Conservation (phyloP, 306 rosid genomes). For the Trichosanthes truncata region DNA sequence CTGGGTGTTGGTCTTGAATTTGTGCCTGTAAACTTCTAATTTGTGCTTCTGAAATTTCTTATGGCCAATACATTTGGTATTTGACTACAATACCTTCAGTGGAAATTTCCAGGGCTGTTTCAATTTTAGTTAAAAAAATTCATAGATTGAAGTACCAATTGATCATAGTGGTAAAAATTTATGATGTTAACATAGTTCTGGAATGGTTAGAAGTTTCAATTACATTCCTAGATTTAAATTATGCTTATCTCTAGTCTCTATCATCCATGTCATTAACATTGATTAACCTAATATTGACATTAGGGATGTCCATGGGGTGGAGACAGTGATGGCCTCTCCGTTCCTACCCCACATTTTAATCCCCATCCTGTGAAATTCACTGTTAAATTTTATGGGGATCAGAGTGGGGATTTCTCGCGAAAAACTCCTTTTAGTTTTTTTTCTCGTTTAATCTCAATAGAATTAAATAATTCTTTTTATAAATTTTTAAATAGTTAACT, state of each 20-base stretch:
- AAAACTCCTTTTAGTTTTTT: too few relatives aligned
- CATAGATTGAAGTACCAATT: too few relatives aligned
- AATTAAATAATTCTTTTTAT: too few relatives aligned
- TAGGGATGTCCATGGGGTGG: too few relatives aligned
- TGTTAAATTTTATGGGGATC: too few relatives aligned
- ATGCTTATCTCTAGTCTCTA: not conserved
- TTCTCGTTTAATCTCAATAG: too few relatives aligned
- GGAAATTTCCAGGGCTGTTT: not conserved
- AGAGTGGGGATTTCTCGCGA: too few relatives aligned
- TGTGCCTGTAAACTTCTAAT: not conserved
- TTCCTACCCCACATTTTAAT: too few relatives aligned
- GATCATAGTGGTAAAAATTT: too few relatives aligned
- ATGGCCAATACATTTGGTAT: not conserved
- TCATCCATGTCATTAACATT: not conserved
- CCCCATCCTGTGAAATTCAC: too few relatives aligned
- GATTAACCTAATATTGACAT: not conserved
- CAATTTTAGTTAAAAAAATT: not conserved
- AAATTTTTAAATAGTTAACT: too few relatives aligned
- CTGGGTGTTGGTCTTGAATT: not conserved
- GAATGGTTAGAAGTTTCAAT: not conserved
- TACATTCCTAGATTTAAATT: not conserved
- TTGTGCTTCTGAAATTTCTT: not conserved
- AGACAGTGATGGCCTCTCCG: too few relatives aligned
- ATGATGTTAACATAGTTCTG: not conserved
- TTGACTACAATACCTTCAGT: not conserved